phyloP scores from a whole-genome alignment of 306 rosid species.

The Crotalaria pallida region DNA sequence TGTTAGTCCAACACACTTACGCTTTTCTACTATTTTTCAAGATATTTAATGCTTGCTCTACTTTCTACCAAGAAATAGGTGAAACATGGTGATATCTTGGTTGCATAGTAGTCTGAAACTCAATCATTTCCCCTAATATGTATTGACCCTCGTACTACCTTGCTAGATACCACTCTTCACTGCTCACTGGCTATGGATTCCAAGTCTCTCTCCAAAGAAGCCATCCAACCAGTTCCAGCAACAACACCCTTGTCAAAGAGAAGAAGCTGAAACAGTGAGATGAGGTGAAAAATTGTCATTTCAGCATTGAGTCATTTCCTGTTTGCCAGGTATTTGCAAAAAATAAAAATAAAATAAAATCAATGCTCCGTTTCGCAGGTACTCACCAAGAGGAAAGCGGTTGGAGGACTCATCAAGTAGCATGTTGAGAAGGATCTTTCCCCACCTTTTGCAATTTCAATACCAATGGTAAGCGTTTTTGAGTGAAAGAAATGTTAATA shows the following conservation, averaged over 20 bases:
- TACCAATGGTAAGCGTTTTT: slow-evolving; percentile 30
- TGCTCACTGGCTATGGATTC: slow-evolving; percentile 27
- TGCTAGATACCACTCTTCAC: neutral
- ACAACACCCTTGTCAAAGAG: neutral
- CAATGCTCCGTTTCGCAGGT: slow-evolving; percentile 30
- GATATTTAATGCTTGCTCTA: neutral
- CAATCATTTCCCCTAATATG: neutral
- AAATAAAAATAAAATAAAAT: no score
- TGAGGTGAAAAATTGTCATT: neutral
- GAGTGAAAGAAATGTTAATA: neutral
- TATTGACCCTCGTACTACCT: neutral
- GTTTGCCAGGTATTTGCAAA: neutral
- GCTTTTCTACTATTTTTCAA: neutral
- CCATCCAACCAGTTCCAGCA: neutral
- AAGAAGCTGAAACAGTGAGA: slow-evolving; percentile 38
- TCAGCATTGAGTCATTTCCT: neutral
- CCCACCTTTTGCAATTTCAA: slow-evolving; percentile 34
- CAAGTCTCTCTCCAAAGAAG: slow-evolving; percentile 7
- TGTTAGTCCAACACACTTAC: neutral
- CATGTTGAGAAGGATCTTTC: slow-evolving; percentile 42
- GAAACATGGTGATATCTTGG: neutral
- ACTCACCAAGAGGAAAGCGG: slow-evolving; percentile 61
- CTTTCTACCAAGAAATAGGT: neutral
- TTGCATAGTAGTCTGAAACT: neutral
- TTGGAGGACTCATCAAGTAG: slow-evolving; percentile 49